phyloP scores from a whole-genome alignment of 2,329 filamentous ascomycete species.

The Alternaria atra region DNA sequence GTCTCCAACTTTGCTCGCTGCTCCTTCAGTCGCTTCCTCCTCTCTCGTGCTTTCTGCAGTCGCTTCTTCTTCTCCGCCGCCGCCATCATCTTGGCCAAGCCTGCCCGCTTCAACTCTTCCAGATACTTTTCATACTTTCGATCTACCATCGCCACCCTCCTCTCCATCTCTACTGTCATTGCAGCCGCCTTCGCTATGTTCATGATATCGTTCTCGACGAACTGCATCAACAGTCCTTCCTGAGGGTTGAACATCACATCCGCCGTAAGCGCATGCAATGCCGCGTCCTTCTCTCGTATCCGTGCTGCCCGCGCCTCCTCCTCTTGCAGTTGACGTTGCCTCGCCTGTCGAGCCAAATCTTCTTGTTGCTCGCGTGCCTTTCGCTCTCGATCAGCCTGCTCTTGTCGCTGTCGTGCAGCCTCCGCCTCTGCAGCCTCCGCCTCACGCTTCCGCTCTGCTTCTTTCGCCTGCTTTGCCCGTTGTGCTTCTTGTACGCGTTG shows the following conservation, averaged over 20 bases:
- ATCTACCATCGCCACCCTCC: conserved; percentile 27
- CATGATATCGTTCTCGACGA: conserved; percentile 52
- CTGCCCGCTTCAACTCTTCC: conserved; percentile 29
- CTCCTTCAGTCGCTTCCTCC: conserved; percentile 37
- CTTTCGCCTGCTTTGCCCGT: conserved; percentile 19
- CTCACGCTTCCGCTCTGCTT: conserved; percentile 18
- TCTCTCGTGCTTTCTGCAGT: conserved; percentile 27
- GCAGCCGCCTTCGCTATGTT: conserved; percentile 48
- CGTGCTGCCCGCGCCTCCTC: conserved; percentile 29
- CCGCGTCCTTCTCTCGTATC: conserved; percentile 25
- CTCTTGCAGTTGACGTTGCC: conserved; percentile 29
- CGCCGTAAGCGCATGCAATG: conserved; percentile 47
- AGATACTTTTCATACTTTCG: conserved; percentile 27
- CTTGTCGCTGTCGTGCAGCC: conserved; percentile 23
- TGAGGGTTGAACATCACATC: conserved; percentile 50
- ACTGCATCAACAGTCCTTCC: conserved; percentile 57
- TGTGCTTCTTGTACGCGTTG: conserved; percentile 23
- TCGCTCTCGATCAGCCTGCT: conserved; percentile 25
- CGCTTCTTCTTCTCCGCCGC: conserved; percentile 37
- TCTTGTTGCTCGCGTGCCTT: conserved; percentile 31
- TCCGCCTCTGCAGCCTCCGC: conserved; percentile 27
- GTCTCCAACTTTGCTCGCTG: conserved; percentile 23
- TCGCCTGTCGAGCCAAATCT: conserved; percentile 28
- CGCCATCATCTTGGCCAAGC: conserved; percentile 32
- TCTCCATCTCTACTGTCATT: conserved; percentile 47